A percentile compares a stretch with the other conserved stretches of the same genome.
These are phyloP conservation scores for Talaromyces wortmannii DNA, from an alignment of 495 filamentous ascomycete species.

Conservation along the genomic window DNA sequence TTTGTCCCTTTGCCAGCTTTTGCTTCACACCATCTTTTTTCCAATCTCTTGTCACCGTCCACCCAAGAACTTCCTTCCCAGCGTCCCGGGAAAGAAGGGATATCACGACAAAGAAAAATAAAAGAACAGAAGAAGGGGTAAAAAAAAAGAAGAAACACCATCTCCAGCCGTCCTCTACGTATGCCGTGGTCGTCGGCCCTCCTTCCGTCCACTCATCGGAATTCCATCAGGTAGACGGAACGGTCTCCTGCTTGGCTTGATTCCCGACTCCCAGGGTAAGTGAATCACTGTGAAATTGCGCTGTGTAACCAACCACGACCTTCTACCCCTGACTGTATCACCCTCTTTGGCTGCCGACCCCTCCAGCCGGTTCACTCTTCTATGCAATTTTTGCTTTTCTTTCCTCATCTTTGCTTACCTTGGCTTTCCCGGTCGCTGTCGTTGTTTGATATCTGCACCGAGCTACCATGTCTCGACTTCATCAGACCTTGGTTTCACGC, in stretches of 20 bases:
- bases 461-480: background rate
- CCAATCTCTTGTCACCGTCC: background rate
- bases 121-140: background rate
- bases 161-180: background rate
- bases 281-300: background rate
- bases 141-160: background rate
- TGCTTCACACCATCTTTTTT: constrained; percentile 2
- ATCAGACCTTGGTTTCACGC: background rate
- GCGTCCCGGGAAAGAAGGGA: no score
- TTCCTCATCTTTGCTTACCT: background rate
- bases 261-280: constrained; percentile 2
- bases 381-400: background rate
- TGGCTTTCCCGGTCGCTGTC: background rate
- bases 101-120: no score
- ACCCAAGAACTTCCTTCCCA: no score
- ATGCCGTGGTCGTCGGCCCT: constrained; percentile 1
- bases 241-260: constrained; percentile 1
- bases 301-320: background rate
- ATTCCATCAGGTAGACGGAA: constrained; percentile 1
- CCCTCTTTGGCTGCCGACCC: background rate
- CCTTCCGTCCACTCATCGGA: constrained; percentile 5
- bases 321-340: background rate
- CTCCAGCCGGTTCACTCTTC: background rate
- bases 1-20: background rate
- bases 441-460: background rate